Conservation (phyloP, 176 grass and related monocot species). For the Saccharum officinarum region DNA sequence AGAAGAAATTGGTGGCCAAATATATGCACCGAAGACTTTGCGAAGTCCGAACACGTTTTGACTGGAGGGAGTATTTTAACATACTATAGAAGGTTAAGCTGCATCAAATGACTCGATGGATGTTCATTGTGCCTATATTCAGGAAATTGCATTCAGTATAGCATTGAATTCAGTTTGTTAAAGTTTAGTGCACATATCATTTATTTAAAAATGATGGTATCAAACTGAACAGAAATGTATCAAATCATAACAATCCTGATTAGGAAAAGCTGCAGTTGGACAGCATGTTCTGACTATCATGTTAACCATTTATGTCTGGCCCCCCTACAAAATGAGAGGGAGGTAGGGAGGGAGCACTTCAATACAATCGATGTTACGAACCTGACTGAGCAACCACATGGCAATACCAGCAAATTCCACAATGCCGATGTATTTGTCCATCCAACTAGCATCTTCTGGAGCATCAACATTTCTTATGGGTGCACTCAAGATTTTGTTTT, state of each 20-base stretch:
- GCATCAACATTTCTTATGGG: constrained; percentile 84
- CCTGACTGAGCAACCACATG: constrained; percentile 96
- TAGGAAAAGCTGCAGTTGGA: constrained; percentile 1
- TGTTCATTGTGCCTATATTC: background rate
- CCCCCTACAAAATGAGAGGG: background rate
- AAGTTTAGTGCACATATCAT: background rate
- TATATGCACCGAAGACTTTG: background rate
- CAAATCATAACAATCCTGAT: background rate
- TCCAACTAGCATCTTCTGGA: constrained; percentile 92
- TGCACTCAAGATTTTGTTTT: constrained; percentile 91
- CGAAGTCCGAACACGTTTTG: background rate
- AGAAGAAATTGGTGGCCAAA: background rate
- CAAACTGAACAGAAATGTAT: constrained; percentile 2
- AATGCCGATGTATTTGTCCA: constrained; percentile 94
- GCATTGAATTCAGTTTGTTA: background rate
- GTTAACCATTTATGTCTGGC: background rate
- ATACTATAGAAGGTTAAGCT: constrained; percentile 17
- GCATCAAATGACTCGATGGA: background rate
- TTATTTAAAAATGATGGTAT: background rate
- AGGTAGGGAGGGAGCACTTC: background rate
- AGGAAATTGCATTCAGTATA: background rate
- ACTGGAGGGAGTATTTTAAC: background rate
- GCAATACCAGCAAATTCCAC: constrained; percentile 91
- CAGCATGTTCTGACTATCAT: constrained; percentile 5
- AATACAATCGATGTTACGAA: constrained; percentile 20